phyloP scores from a whole-genome alignment of 1,284 basidiomycete genomes.

The Xanthoconium separans region DNA sequence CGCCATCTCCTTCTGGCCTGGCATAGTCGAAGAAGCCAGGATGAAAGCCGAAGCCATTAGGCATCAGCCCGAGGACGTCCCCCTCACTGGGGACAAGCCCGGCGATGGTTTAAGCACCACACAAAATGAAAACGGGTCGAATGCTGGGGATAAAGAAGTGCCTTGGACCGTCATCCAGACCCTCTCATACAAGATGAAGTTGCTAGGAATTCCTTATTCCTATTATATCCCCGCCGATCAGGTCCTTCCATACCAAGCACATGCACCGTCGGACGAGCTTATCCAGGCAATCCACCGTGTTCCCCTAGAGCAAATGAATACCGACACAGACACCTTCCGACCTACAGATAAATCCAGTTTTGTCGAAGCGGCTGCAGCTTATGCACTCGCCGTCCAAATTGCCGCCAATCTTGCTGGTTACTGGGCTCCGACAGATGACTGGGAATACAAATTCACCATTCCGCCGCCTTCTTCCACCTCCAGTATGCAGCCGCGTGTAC shows the following conservation, averaged over 20 bases:
- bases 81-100: background rate
- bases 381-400: constrained; percentile 66
- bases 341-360: constrained; percentile 41
- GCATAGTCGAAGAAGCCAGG: constrained; percentile 57
- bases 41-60: constrained; percentile 40
- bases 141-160: constrained; percentile 21
- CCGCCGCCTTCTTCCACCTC: constrained; percentile 23
- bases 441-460: constrained; percentile 54
- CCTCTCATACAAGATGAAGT: constrained; percentile 58
- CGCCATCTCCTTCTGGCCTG: constrained; percentile 69
- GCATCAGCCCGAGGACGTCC: constrained; percentile 9
- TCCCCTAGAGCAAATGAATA: constrained; percentile 46
- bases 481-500: constrained; percentile 12
- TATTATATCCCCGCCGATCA: constrained; percentile 49
- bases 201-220: constrained; percentile 54
- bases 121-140: constrained; percentile 9
- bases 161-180: constrained; percentile 61
- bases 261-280: constrained; percentile 51
- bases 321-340: constrained; percentile 48
- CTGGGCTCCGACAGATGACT: constrained; percentile 73
- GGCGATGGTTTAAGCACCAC: background rate
- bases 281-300: constrained; percentile 47
- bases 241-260: constrained; percentile 70
- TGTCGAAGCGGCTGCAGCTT: constrained; percentile 54
- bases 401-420: constrained; percentile 54